Conservation (phyloP, 768 basidiomycete genomes). For the Suillus luteus region DNA sequence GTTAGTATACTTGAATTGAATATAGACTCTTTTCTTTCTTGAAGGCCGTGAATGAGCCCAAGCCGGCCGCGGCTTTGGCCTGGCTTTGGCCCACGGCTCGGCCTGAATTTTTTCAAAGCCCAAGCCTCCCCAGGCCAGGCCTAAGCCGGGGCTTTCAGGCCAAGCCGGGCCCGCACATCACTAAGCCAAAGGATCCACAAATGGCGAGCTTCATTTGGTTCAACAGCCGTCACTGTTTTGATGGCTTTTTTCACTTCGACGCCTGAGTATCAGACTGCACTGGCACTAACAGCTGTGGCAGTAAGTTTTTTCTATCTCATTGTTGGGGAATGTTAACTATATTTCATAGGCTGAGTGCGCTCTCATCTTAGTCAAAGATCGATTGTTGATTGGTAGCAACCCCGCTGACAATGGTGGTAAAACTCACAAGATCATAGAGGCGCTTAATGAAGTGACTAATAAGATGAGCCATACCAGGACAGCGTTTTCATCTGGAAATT, state of each 20-base stretch:
- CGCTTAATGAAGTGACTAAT: conserved; percentile 13
- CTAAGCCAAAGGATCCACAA: conserved; percentile 9
- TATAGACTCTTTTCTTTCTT: background rate
- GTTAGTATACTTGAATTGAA: background rate
- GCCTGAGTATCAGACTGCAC: conserved; percentile 2
- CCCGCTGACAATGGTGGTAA: background rate
- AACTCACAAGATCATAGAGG: conserved; percentile 10
- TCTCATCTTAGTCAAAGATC: conserved; percentile 6
- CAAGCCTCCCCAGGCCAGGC: too few species aligned
- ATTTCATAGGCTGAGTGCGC: conserved; percentile 11
- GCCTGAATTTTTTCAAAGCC: too few species aligned
- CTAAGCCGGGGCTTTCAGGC: too few species aligned
- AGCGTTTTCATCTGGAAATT: background rate
- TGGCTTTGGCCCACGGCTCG: too few species aligned
- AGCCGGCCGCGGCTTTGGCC: too few species aligned
- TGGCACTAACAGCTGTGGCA: conserved; percentile 10
- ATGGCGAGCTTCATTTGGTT: conserved; percentile 15
- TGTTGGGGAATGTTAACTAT: conserved; percentile 6
- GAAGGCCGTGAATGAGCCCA: too few species aligned
- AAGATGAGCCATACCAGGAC: background rate
- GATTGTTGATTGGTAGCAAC: background rate
- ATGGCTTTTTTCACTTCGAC: conserved; percentile 13
- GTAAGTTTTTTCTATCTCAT: conserved; percentile 8
- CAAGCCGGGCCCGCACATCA: too few species aligned
- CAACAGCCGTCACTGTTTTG: conserved; percentile 14